Evolutionary conservation across 345 rosid species (phyloP), one percentile per base, ranked within the genome.

Genomic region (Carallia pectinifolia): DNA sequence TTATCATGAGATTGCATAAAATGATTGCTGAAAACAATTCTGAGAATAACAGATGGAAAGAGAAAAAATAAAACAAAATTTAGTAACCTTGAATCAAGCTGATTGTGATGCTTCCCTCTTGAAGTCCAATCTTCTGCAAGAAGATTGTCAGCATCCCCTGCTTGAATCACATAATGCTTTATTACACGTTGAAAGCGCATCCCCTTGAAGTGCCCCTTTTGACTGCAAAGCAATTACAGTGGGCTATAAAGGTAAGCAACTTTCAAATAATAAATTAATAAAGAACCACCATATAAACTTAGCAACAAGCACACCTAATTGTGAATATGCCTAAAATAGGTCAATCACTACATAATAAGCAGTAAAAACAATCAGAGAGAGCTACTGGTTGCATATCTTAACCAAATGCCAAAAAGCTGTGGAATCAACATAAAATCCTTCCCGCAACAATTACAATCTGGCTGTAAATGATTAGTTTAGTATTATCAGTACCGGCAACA

Each of bases 81-180:
- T 18, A 40, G 33, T 2, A 64, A 77, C 76, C 80, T 62, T 9
- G 63, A 36, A 50, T 72, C 73, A 50, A 72, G 80, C 47, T 71
- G 71, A 50, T 72, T 58, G 47, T 71, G 62, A 56, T 67, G 76
- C 70, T 67, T 77, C 69, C 80, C 76, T 55, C 58, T 66, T 19
- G 56, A 67, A 62, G 65, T 76, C 80, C 76, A 72, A 52, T 72
- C 80, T 68, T 68, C 73, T 27, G 71, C 52, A 48, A 58, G 72
- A 27, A 33, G 69, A 56, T 63, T 59, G 53, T 62, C 62, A 38
- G 66, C 60, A 64, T 54, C 68, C 47, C 73, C 80, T 34, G 76
- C 73, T 52, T 77, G 76, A 62, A 77, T 68, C 53, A 77, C 70
- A 50, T 67, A 77, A 71, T 77, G 72, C 69, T 77, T 77, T 44